Base-by-base conservation (phyloP, 2,329 filamentous ascomycete species). In the Nannizzia gypsea region DNA sequence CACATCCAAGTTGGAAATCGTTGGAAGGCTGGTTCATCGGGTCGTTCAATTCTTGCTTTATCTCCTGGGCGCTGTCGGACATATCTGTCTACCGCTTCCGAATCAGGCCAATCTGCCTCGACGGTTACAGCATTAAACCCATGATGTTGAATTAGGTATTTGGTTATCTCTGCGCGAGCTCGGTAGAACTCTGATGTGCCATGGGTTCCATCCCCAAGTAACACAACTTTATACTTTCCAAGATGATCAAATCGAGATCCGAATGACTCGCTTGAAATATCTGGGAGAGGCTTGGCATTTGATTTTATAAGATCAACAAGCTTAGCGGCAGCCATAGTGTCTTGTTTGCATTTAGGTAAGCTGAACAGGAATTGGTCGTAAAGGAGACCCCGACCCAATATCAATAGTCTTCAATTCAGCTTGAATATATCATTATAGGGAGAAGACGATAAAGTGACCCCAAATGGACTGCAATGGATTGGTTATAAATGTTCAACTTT, bases 1-100 rank as follows among this genome's bases (percentile, higher is more conserved):
- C 79, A 81, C 79, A 81, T 81, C 79, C 79, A 81, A 2, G 74
- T 78, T 13, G 79, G 79, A 55, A 81, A 81, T 26, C 78, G 72
- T 42, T 76, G 70, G 64, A 81, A 81, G 4, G 74, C 71, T 40
- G 73, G 71, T 11, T 73, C 67, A 4, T 67, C 65, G 63, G 63
- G 26, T 58, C 60, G 22, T 67, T 68, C 66, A 46, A 74, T 63
- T 40, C 67, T 62, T 34, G 68, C 67, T 63, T 73, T 66, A 20
- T 68, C 66, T 28, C 74, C 67, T 13, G 76, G 74, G 13, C 76
- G 72, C 56, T 74, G 72, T 5, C 79, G 74, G 13, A 81, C 77
- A 59, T 80, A 80, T 48, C 76, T 72, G 62, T 81, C 80, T 34
- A 81, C 72, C 1, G 71, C 70, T 62, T 80, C 77, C 28, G 77